Base-by-base conservation (phyloP, 768 basidiomycete genomes). In the Paxillus rubicundulus region DNA sequence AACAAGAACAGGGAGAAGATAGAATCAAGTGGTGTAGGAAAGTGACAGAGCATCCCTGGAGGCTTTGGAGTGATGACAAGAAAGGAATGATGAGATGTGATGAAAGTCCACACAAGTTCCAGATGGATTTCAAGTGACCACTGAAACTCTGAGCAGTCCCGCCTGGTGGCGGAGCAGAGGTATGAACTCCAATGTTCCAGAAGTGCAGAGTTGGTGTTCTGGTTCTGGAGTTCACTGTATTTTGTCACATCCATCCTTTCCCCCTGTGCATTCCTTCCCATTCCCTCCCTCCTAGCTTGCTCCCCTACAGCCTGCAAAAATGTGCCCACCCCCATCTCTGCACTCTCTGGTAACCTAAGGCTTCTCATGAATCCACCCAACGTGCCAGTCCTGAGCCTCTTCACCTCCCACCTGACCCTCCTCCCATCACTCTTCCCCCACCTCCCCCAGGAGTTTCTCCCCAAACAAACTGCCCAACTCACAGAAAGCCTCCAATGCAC, bases 161-260 rank as follows among this genome's bases (percentile, higher is more conserved):
- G n/a, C n/a, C n/a, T n/a, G n/a, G n/a, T n/a, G n/a, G n/a, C n/a
- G n/a, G n/a, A n/a, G n/a, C n/a, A n/a, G n/a, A n/a, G n/a, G n/a
- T n/a, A n/a, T n/a, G n/a, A n/a, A n/a, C n/a, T n/a, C n/a, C n/a
- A n/a, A n/a, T n/a, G n/a, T n/a, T n/a, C n/a, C n/a, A n/a, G n/a
- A n/a, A n/a, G n/a, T n/a, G n/a, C n/a, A n/a, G n/a, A n/a, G n/a
- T n/a, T n/a, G n/a, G n/a, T n/a, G n/a, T n/a, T n/a, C n/a, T n/a
- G n/a, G n/a, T n/a, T n/a, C n/a, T n/a, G n/a, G n/a, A n/a, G n/a
- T n/a, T n/a, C n/a, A n/a, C n/a, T n/a, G n/a, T n/a, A n/a, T n/a
- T n/a, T n/a, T n/a, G n/a, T n/a, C n/a, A n/a, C 91, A 61, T 93
- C 87, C 91, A 94, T 94, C 21, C 70, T 74, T 61, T 89, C 85